phyloP scores from a whole-genome alignment of 352 stramenopile genomes.

The Phytopythium mirpurense region DNA sequence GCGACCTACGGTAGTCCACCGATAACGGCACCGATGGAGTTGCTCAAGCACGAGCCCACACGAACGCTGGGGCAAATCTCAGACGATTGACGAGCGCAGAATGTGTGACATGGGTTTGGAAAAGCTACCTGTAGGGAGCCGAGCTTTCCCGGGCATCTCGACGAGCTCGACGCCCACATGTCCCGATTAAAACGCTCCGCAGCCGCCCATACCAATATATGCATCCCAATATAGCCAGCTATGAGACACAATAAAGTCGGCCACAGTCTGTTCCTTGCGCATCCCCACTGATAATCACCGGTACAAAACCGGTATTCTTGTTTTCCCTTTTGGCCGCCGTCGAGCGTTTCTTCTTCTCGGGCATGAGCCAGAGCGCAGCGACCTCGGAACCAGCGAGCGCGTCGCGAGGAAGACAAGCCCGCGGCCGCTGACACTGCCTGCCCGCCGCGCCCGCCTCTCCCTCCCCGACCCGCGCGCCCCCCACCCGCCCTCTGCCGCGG shows the following conservation, averaged over 20 bases:
- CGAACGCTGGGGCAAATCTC: too few species aligned
- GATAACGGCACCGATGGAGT: too few species aligned
- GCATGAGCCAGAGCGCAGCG: slow-evolving; percentile 4
- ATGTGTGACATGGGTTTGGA: not conserved
- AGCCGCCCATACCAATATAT: not conserved
- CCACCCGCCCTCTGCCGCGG: not conserved
- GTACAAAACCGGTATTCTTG: slow-evolving; percentile 3
- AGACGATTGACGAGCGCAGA: not conserved
- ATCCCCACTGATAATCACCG: slow-evolving; percentile 7
- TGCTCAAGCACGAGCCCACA: too few species aligned
- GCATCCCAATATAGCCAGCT: not conserved
- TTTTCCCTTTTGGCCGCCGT: not conserved
- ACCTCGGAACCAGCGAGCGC: not conserved
- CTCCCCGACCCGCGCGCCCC: not conserved
- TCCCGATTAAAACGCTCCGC: not conserved
- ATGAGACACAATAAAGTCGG: slow-evolving; percentile 2
- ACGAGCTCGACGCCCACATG: too few species aligned
- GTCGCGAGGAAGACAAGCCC: not conserved
- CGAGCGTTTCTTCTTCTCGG: slow-evolving; percentile 6
- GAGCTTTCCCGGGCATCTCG: too few species aligned
- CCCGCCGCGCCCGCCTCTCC: not conserved
- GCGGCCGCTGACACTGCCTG: not conserved
- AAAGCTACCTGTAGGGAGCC: too few species aligned
- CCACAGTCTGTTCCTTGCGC: not conserved
- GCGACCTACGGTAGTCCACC: too few species aligned